Evolutionary conservation across 1,284 basidiomycete genomes (phyloP).

Genomic region (Gomphus bonarii): DNA sequence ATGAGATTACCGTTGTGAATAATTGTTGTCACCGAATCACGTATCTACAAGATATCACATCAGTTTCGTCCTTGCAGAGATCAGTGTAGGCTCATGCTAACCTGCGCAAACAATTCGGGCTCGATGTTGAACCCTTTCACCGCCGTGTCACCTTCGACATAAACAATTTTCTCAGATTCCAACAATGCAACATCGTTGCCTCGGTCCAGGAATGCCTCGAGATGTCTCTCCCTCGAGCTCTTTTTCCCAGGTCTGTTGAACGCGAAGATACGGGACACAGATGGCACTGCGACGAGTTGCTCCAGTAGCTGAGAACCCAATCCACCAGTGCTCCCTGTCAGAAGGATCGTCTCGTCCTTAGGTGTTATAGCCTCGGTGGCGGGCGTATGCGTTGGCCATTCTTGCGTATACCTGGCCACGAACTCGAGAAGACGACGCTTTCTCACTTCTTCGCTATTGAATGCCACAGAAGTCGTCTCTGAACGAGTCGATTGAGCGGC

Average conservation of each 20-base stretch:
- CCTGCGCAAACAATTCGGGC: constrained; percentile 2
- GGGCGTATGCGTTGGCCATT: constrained; percentile 20
- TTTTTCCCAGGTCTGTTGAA: constrained; percentile 17
- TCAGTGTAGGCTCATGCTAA: background rate
- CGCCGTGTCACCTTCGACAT: constrained; percentile 17
- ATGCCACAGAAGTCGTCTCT: constrained; percentile 10
- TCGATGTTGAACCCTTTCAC: constrained; percentile 3
- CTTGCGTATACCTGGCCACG: constrained; percentile 23
- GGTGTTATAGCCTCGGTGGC: background rate
- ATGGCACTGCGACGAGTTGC: constrained; percentile 14
- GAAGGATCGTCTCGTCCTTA: constrained; percentile 18
- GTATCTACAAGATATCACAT: background rate
- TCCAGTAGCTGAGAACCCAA: constrained; percentile 23
- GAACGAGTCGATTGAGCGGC: constrained; percentile 14
- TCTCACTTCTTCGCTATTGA: constrained; percentile 5
- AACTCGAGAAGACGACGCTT: constrained; percentile 20
- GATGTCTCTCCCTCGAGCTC: constrained; percentile 17
- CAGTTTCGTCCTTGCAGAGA: background rate
- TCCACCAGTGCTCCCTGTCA: constrained; percentile 27
- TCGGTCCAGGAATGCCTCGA: constrained; percentile 21
- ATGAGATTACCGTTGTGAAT: constrained; percentile 8
- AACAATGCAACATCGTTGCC: constrained; percentile 19
- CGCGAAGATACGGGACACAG: constrained; percentile 20
- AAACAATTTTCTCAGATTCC: constrained; percentile 17
- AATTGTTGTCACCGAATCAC: constrained; percentile 6